Evolutionary conservation across 257 asterid genomes (phyloP), one percentile per base, ranked within the genome.

Genomic region (Hygrophila difformis): DNA sequence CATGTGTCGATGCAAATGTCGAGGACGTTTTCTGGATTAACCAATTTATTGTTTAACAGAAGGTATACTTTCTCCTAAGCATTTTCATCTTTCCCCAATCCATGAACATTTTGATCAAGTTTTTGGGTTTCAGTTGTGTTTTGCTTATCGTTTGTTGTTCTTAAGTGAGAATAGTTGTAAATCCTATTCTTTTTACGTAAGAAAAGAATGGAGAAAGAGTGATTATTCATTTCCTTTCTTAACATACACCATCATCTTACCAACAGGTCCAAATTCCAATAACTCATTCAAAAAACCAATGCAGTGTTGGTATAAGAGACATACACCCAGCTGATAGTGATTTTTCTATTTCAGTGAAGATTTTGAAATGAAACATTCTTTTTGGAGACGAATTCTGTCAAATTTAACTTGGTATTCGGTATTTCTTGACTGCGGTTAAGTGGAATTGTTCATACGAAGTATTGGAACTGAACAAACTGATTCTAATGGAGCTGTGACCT

Each of bases 1-100:
- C 86, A 57, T 63, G 76, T 65, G 2, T 62, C 83, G 0, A 73
- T 82, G 88, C 78, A 72, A 68, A 60, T 68, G 71, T 66, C 94
- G 9, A 85, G 76, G 67, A 59, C 62, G 8, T 79, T 85, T 54
- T 60, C 86, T 54, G 93, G 86, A 48, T 59, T 84, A 22, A 51
- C 95, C 34, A 63, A 76, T 68, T 60, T 82, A 28, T 64, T 84
- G 39, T 85, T 85, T 62, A 77, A 68, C 67, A 75, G 52, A 75
- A 60, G 94, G 98, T 80, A 60, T 47, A 63, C 9, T 53, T 49
- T 45, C 36, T 15, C 9, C n/a, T 60, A 13, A 3, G 31, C 31
- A 5, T 8, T 26, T 26, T 26, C 8, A 26, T 8, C 31, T 26
- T 8, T n/a, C n/a, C n/a, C n/a, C n/a, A n/a, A n/a, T 48, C 46